Conservation (phyloP, 2,329 filamentous ascomycete genomes). For the Colletotrichum nymphaeae region DNA sequence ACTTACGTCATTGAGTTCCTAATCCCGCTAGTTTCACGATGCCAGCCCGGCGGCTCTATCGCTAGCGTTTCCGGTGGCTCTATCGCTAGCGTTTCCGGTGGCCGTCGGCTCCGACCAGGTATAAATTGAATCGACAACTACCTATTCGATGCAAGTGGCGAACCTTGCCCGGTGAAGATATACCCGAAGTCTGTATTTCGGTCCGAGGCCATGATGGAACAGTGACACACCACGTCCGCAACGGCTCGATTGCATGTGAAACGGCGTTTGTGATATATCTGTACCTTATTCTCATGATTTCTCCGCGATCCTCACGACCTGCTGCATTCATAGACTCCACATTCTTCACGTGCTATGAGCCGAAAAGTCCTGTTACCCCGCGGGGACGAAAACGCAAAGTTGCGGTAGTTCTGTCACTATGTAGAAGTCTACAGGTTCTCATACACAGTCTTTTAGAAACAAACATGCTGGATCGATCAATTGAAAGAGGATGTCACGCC, state of each 20-base stretch:
- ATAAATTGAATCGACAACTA: background rate
- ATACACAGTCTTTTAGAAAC: background rate
- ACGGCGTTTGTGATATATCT: background rate
- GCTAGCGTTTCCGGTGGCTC: slow-evolving; percentile 27
- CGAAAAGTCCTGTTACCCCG: background rate
- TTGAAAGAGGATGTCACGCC: background rate
- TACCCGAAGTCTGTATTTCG: background rate
- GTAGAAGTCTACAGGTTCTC: background rate
- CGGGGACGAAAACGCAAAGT: background rate
- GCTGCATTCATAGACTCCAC: background rate
- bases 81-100: slow-evolving; percentile 29
- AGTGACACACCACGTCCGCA: background rate
- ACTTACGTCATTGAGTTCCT: slow-evolving; percentile 27
- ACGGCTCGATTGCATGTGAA: background rate
- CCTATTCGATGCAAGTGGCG: background rate
- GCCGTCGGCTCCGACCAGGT: slow-evolving; percentile 19
- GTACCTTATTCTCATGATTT: background rate
- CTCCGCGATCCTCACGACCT: background rate
- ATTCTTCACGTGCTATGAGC: background rate
- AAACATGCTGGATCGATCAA: background rate
- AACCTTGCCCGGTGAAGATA: slow-evolving; percentile 13
- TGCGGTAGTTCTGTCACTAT: background rate
- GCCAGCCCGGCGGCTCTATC: slow-evolving; percentile 30
- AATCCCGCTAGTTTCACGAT: slow-evolving; percentile 29
- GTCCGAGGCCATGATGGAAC: background rate